Evolutionary conservation across 352 stramenopile species (phyloP).

Genomic region (Phytophthora aleatoria): DNA sequence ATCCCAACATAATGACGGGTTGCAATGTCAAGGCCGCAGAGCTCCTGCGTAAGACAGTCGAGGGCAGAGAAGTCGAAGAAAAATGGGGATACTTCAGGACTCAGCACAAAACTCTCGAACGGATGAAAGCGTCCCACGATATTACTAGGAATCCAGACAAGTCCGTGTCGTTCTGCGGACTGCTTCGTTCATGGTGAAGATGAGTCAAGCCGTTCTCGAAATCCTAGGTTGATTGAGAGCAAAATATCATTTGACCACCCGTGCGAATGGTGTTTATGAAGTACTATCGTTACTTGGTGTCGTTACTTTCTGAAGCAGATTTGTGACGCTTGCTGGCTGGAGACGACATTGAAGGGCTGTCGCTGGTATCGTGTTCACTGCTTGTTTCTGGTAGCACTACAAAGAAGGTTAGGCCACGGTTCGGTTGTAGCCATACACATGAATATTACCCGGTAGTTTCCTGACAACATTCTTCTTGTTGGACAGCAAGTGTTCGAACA

Average conservation of each 20-base stretch:
- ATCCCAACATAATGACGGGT: not conserved
- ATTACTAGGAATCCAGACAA: conserved; percentile 1
- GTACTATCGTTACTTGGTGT: not conserved
- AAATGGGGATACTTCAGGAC: conserved; percentile 27
- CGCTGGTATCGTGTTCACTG: conserved; percentile 15
- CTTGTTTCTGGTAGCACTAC: conserved; percentile 23
- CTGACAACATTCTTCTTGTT: conserved; percentile 27
- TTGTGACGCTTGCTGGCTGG: conserved; percentile 25
- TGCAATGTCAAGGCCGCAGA: conserved; percentile 10
- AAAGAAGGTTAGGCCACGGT: conserved; percentile 3
- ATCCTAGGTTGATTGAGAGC: too few species aligned
- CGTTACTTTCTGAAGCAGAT: conserved; percentile 6
- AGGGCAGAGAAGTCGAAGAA: conserved; percentile 24
- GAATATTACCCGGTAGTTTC: conserved; percentile 27
- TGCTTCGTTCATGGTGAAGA: conserved; percentile 25
- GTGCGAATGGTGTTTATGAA: too few species aligned
- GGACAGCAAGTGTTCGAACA: conserved; percentile 2
- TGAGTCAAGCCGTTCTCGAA: too few species aligned
- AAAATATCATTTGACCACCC: too few species aligned
- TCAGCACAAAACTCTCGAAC: conserved; percentile 26
- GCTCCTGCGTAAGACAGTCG: conserved; percentile 16
- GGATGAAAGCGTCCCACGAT: conserved; percentile 13
- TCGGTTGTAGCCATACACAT: not conserved
- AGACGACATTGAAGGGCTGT: conserved; percentile 9
- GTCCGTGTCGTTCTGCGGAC: conserved; percentile 21